Conservation (phyloP, 1,284 basidiomycete species). For the Boletus smithii region DNA sequence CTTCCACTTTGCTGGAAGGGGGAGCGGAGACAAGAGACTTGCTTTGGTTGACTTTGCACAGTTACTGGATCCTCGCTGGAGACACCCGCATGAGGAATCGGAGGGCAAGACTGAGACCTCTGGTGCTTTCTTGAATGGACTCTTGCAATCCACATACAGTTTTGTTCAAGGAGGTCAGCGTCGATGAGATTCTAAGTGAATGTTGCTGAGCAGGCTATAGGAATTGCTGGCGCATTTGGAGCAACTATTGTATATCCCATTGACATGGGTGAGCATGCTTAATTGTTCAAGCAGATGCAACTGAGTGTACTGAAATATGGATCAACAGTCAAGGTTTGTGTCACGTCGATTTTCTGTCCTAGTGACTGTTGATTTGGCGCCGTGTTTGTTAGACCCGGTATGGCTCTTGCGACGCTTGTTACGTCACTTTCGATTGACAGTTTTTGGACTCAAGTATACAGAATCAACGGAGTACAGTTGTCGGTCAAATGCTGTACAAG, state of each 20-base stretch:
- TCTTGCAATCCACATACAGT: constrained; percentile 75
- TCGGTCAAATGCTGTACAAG: constrained; percentile 91
- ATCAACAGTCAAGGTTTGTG: constrained; percentile 63
- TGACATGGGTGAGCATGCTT: constrained; percentile 71
- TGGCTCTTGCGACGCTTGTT: constrained; percentile 3
- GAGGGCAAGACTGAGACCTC: constrained; percentile 35
- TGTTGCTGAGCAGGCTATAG: constrained; percentile 34
- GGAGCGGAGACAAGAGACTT: constrained; percentile 63
- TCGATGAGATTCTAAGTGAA: background rate
- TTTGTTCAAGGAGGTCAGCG: constrained; percentile 82
- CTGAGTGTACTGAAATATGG: constrained; percentile 11
- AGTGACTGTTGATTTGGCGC: constrained; percentile 5
- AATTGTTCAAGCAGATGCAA: background rate
- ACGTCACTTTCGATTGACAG: constrained; percentile 1
- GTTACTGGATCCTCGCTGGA: constrained; percentile 84
- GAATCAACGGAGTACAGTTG: constrained; percentile 93
- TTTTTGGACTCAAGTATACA: constrained; percentile 67
- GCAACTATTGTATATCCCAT: constrained; percentile 94
- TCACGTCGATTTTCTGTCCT: constrained; percentile 6
- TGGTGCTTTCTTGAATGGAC: constrained; percentile 42
- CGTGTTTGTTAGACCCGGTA: constrained; percentile 63
- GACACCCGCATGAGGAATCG: constrained; percentile 56
- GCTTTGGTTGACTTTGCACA: constrained; percentile 86
- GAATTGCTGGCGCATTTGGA: constrained; percentile 88
- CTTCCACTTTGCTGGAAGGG: constrained; percentile 92